Evolutionary conservation across 2,329 filamentous ascomycete species (phyloP).

Genomic region (Fusarium nurragi): DNA sequence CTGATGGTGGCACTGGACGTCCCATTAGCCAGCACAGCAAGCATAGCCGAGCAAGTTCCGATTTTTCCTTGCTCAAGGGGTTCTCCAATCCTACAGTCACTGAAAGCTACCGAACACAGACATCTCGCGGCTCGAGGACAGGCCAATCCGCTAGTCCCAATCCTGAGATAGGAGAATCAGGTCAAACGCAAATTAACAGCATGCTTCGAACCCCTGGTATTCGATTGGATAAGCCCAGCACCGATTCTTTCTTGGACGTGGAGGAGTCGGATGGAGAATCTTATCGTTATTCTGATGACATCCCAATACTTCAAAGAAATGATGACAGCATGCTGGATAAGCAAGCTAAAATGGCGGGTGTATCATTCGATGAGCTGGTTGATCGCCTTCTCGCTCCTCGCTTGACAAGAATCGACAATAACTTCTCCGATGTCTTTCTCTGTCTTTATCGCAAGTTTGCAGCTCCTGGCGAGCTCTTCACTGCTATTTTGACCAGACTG

Average conservation of each 20-base stretch:
- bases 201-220: conserved; percentile 63
- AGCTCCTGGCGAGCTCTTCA: conserved; percentile 79
- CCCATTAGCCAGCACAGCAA: conserved; percentile 70
- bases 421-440: conserved; percentile 88
- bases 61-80: conserved; percentile 69
- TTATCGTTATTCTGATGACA: conserved; percentile 71
- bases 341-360: conserved; percentile 61
- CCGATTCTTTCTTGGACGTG: conserved; percentile 70
- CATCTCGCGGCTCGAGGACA: conserved; percentile 48
- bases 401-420: conserved; percentile 85
- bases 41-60: conserved; percentile 76
- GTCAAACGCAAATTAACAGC: conserved; percentile 55
- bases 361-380: conserved; percentile 77
- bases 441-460: conserved; percentile 96
- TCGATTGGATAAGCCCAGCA: conserved; percentile 58
- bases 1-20: conserved; percentile 59
- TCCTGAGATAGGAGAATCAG: conserved; percentile 34
- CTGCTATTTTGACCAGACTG: conserved; percentile 79
- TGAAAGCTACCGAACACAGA: conserved; percentile 46
- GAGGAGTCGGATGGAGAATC: conserved; percentile 77
- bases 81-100: conserved; percentile 60
- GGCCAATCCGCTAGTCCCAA: conserved; percentile 35
- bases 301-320: conserved; percentile 71
- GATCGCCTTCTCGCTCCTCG: conserved; percentile 86
- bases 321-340: conserved; percentile 68